Conservation (phyloP, 257 asterid species). For the Osmanthus fragrans region DNA sequence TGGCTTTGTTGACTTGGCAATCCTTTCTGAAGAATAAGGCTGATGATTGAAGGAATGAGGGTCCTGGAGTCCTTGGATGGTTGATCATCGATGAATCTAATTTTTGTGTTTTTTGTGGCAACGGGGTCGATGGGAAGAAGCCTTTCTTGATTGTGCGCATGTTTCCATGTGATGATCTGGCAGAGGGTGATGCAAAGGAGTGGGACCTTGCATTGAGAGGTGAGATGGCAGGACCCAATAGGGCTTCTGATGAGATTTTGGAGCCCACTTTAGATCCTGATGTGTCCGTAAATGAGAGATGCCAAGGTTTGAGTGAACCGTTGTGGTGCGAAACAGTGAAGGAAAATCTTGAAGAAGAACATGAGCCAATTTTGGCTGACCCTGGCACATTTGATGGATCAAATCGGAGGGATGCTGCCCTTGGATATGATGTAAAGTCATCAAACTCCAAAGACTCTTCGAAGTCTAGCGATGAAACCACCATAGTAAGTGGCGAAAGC, state of each 20-base stretch:
- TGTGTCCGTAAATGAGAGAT: slow-evolving; percentile 67
- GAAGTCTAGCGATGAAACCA: slow-evolving; percentile 69
- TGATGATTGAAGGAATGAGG: slow-evolving; percentile 83
- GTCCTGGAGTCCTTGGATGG: slow-evolving; percentile 74
- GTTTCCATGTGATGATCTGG: slow-evolving; percentile 49
- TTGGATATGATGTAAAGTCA: slow-evolving; percentile 53
- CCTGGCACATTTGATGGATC: slow-evolving; percentile 51
- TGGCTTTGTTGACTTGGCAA: slow-evolving; percentile 37
- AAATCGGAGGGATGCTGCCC: slow-evolving; percentile 73
- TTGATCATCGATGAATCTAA: slow-evolving; percentile 50
- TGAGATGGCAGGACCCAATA: slow-evolving; percentile 71
- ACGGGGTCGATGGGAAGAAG: slow-evolving; percentile 85
- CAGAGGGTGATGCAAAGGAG: slow-evolving; percentile 86
- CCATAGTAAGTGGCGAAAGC: slow-evolving; percentile 46
- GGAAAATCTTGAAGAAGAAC: slow-evolving; percentile 83
- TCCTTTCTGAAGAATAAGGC: slow-evolving; percentile 72
- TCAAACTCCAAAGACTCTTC: slow-evolving; percentile 72
- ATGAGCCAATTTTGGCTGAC: slow-evolving; percentile 59
- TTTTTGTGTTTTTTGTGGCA: slow-evolving; percentile 77
- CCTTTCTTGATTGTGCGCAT: slow-evolving; percentile 38
- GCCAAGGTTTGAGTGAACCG: slow-evolving; percentile 91
- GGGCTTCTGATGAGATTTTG: slow-evolving; percentile 20
- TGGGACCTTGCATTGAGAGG: slow-evolving; percentile 75
- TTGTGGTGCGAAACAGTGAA: slow-evolving; percentile 84
- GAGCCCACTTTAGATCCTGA: slow-evolving; percentile 64